phyloP scores from a whole-genome alignment of 768 basidiomycete genomes.

The Nevesoporus exiguus region DNA sequence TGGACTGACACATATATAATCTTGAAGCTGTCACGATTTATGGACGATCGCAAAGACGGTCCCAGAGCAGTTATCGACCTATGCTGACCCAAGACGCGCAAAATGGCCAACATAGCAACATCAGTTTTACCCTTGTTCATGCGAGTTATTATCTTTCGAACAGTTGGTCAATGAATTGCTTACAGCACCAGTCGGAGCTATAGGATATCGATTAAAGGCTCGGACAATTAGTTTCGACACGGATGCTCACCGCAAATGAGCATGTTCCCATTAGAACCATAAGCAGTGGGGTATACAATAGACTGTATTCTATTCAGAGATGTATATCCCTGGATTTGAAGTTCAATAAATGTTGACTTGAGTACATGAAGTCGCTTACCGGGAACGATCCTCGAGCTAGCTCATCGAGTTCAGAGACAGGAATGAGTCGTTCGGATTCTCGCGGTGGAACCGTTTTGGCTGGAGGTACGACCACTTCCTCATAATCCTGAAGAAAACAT shows the following conservation, averaged over 20 bases:
- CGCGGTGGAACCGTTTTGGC: constrained; percentile 73
- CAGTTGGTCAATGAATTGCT: constrained; percentile 28
- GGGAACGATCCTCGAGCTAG: constrained; percentile 82
- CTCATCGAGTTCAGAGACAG: constrained; percentile 69
- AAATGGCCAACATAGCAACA: constrained; percentile 89
- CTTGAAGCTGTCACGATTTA: constrained; percentile 78
- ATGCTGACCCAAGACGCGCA: constrained; percentile 83
- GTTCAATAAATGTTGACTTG: not conserved
- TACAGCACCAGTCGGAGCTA: constrained; percentile 97
- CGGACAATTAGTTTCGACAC: not conserved
- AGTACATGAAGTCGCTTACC: constrained; percentile 40
- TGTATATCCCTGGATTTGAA: constrained; percentile 63
- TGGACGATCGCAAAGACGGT: constrained; percentile 42
- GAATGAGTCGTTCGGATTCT: constrained; percentile 64
- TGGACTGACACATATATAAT: constrained; percentile 87
- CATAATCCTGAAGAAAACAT: constrained; percentile 58
- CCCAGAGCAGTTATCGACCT: constrained; percentile 31
- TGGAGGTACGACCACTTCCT: constrained; percentile 90
- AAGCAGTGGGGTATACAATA: constrained; percentile 90
- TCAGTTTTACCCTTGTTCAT: constrained; percentile 91
- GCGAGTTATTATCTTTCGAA: constrained; percentile 3
- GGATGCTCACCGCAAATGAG: constrained; percentile 49
- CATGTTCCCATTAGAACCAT: constrained; percentile 94
- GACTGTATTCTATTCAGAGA: constrained; percentile 93
- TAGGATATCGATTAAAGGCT: not conserved